Evolutionary conservation across 2,329 filamentous ascomycete genomes (phyloP).

Genomic region (Chaetothyriales sp.): DNA sequence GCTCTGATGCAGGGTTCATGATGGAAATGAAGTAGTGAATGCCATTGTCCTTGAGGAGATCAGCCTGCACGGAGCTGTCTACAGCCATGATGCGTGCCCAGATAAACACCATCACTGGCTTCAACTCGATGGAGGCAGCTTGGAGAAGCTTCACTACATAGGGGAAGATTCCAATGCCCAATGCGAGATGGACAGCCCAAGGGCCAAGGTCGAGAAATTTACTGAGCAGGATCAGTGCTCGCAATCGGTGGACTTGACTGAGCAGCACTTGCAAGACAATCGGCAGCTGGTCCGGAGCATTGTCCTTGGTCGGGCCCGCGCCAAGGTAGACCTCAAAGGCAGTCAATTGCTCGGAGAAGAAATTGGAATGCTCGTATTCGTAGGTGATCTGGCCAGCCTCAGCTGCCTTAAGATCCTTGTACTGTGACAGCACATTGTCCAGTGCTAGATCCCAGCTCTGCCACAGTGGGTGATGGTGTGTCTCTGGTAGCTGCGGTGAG

Average conservation of each 20-base stretch:
- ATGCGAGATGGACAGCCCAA: constrained; percentile 94
- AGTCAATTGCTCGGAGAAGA: constrained; percentile 93
- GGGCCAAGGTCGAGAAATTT: constrained; percentile 90
- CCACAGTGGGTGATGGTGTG: constrained; percentile 88
- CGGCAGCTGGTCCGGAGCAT: constrained; percentile 82
- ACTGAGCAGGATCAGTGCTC: constrained; percentile 79
- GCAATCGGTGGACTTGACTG: constrained; percentile 83
- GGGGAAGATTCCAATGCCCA: constrained; percentile 96
- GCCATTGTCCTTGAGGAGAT: constrained; percentile 89
- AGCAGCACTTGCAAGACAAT: constrained; percentile 91
- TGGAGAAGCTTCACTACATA: constrained; percentile 96
- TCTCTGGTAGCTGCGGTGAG: constrained; percentile 80
- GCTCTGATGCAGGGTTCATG: constrained; percentile 64
- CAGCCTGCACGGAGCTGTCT: constrained; percentile 81
- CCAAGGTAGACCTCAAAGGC: constrained; percentile 92
- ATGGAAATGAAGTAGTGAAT: constrained; percentile 95
- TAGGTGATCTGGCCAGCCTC: constrained; percentile 62
- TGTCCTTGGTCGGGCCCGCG: constrained; percentile 67
- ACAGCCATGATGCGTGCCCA: constrained; percentile 94
- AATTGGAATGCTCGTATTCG: constrained; percentile 84
- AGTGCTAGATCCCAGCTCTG: constrained; percentile 95
- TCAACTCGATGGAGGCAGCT: constrained; percentile 83
- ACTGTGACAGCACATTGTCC: constrained; percentile 80
- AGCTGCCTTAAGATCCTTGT: constrained; percentile 66
- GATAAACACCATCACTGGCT: constrained; percentile 98